Conservation (phyloP, 495 filamentous ascomycete species). For the Penicillium samsonianum region DNA sequence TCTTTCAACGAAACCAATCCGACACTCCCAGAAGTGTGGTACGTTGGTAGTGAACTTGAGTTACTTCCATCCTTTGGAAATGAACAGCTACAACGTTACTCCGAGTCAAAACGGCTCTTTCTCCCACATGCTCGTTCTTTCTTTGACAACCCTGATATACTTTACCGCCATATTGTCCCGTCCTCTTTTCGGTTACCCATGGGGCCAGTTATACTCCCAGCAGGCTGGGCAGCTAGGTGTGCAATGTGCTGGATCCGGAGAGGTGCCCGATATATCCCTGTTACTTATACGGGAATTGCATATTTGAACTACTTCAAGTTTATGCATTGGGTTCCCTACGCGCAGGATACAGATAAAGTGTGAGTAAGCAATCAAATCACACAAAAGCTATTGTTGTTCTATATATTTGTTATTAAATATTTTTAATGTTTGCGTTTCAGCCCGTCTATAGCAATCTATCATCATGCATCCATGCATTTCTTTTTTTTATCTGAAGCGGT, state of each 20-base stretch:
- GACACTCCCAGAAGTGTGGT: constrained; percentile 23
- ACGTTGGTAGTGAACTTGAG: constrained; percentile 21
- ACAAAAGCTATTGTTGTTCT: too few relatives aligned
- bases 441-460: too few relatives aligned
- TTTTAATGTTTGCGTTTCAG: too few relatives aligned
- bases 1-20: neutral
- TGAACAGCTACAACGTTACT: constrained; percentile 10
- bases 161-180: constrained; percentile 23
- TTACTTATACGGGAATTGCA: constrained; percentile 15
- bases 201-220: constrained; percentile 10
- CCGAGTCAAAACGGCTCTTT: constrained; percentile 14
- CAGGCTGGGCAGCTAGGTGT: constrained; percentile 15
- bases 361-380: too few relatives aligned
- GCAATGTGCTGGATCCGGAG: constrained; percentile 24
- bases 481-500: too few relatives aligned
- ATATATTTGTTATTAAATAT: too few relatives aligned
- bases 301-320: constrained; percentile 20
- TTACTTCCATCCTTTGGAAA: constrained; percentile 5
- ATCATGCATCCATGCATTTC: too few relatives aligned
- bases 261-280: constrained; percentile 21
- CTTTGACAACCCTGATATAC: constrained; percentile 10
- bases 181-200: constrained; percentile 10
- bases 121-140: constrained; percentile 21
- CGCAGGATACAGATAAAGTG: too few relatives aligned
- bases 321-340: constrained; percentile 5